phyloP scores from a whole-genome alignment of 1,284 basidiomycete genomes.

The Ceratobasidium sp. region DNA sequence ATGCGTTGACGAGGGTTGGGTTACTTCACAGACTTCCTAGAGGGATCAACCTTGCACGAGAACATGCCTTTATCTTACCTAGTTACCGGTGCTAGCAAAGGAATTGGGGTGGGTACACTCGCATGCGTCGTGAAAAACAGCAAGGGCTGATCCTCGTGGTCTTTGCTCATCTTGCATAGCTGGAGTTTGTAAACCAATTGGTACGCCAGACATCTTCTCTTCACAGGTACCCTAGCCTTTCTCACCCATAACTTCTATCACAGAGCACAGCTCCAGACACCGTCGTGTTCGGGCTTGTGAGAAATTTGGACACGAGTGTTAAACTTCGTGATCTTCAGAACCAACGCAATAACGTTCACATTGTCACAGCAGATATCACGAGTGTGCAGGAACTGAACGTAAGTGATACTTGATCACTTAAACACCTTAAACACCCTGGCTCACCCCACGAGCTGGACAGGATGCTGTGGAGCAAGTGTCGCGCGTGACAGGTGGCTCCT shows the following conservation, averaged over 20 bases:
- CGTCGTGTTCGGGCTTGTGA: conserved; percentile 55
- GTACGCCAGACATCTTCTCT: conserved; percentile 3
- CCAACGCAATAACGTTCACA: conserved; percentile 51
- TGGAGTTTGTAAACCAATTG: conserved; percentile 56
- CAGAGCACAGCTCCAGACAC: conserved; percentile 50
- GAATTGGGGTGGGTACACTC: conserved; percentile 52
- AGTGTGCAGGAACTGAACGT: conserved; percentile 52
- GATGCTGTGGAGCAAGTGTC: conserved; percentile 50
- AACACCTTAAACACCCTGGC: background rate
- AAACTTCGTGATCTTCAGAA: conserved; percentile 48
- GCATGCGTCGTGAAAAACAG: background rate
- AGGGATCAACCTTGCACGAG: background rate
- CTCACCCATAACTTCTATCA: background rate
- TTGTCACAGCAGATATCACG: conserved; percentile 55
- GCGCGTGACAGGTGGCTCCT: conserved; percentile 53
- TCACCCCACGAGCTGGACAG: conserved; percentile 47
- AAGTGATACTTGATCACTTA: conserved; percentile 7
- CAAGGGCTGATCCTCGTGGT: background rate
- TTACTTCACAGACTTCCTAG: conserved; percentile 1
- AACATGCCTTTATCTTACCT: conserved; percentile 50
- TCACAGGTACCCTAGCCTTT: conserved; percentile 4
- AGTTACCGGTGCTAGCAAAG: conserved; percentile 54
- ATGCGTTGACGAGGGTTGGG: background rate
- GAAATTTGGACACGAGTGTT: conserved; percentile 51
- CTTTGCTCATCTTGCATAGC: conserved; percentile 48